Evolutionary conservation across 2,329 filamentous ascomycete genomes (phyloP).

Genomic region (Apiospora arundinis): DNA sequence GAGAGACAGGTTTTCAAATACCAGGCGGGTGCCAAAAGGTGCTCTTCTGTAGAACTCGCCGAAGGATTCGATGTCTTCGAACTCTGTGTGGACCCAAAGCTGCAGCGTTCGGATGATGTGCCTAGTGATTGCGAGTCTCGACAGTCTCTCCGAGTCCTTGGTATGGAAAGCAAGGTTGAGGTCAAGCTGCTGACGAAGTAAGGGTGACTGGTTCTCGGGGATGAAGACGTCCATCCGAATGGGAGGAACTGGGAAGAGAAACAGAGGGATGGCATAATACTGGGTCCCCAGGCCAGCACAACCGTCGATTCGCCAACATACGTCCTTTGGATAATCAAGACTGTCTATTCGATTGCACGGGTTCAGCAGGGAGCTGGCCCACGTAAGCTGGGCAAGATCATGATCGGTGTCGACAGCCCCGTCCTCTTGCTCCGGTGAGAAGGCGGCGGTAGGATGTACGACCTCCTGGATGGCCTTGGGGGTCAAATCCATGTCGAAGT

Average conservation of each 20-base stretch:
- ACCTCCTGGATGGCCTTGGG: constrained; percentile 59
- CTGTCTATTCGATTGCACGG: constrained; percentile 67
- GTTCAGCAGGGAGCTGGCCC: constrained; percentile 60
- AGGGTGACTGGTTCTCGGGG: constrained; percentile 52
- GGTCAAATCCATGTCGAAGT: constrained; percentile 58
- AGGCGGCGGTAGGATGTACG: constrained; percentile 65
- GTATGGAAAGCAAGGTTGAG: constrained; percentile 62
- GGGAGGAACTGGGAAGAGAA: constrained; percentile 52
- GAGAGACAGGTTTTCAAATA: constrained; percentile 57
- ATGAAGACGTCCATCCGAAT: constrained; percentile 66
- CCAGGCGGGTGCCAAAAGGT: constrained; percentile 64
- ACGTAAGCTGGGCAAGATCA: constrained; percentile 36
- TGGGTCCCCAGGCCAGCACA: constrained; percentile 63
- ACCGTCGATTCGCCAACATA: constrained; percentile 66
- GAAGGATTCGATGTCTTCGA: constrained; percentile 37
- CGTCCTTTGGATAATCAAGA: constrained; percentile 49
- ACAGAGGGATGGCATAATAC: constrained; percentile 62
- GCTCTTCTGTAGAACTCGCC: constrained; percentile 49
- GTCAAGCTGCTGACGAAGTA: constrained; percentile 54
- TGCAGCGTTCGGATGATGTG: constrained; percentile 63
- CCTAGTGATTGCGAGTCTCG: constrained; percentile 56
- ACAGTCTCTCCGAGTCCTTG: constrained; percentile 55
- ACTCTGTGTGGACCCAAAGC: constrained; percentile 51
- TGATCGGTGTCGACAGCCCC: constrained; percentile 21
- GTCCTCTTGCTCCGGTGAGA: constrained; percentile 34